phyloP scores from a whole-genome alignment of 768 basidiomycete species.

The Paxillus rubicundulus region DNA sequence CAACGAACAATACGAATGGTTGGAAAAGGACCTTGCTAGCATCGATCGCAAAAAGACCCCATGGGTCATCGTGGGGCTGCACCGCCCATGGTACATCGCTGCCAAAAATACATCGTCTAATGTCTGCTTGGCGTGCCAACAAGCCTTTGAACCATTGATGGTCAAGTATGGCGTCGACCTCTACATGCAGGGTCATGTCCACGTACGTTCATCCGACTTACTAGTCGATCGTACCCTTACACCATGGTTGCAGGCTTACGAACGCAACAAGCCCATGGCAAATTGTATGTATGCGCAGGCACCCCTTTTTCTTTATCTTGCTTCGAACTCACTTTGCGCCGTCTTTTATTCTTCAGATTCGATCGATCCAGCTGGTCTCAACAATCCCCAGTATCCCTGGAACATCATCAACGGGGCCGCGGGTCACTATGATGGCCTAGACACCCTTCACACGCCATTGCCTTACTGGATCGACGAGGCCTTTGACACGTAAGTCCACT shows the following conservation, averaged over 20 bases:
- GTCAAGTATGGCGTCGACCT: constrained; percentile 31
- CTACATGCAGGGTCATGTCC: constrained; percentile 29
- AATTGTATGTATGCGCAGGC: constrained; percentile 15
- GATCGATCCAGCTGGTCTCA: constrained; percentile 21
- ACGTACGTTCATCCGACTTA: constrained; percentile 10
- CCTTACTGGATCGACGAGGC: constrained; percentile 10
- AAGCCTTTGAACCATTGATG: constrained; percentile 30
- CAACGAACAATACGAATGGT: constrained; percentile 28
- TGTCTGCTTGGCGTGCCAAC: constrained; percentile 18
- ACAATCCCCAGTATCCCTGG: constrained; percentile 26
- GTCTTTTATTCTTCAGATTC: constrained; percentile 3
- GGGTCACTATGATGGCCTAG: constrained; percentile 29
- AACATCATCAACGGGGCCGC: constrained; percentile 28
- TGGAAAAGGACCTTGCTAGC: constrained; percentile 24
- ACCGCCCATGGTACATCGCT: constrained; percentile 26
- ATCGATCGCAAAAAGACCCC: constrained; percentile 25
- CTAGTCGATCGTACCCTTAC: not conserved
- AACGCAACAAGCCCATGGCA: constrained; percentile 27
- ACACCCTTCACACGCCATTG: not conserved
- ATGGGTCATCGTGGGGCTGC: constrained; percentile 28
- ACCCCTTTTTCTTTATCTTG: not conserved
- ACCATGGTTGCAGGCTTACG: constrained; percentile 14
- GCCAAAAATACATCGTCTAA: constrained; percentile 3
- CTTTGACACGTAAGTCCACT: constrained; percentile 12
- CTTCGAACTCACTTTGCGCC: not conserved